Conservation (phyloP, 176 grass and related monocot species). For the Oryza officinalis region DNA sequence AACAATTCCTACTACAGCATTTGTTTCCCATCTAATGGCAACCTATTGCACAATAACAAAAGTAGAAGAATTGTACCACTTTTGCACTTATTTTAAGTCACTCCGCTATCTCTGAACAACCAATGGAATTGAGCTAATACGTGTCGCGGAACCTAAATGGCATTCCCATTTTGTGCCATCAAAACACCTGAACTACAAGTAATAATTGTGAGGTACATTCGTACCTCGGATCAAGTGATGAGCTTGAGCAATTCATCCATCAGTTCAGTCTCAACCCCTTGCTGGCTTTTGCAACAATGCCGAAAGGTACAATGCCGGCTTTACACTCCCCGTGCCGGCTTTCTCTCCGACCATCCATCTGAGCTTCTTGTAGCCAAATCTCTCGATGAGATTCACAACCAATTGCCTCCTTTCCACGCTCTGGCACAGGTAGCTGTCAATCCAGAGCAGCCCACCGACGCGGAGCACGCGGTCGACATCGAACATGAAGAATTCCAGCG, state of each 20-base stretch:
- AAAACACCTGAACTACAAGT: slow-evolving; percentile 27
- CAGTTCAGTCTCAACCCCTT: slow-evolving; percentile 28
- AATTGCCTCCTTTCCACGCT: slow-evolving; percentile 56
- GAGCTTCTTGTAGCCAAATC: slow-evolving; percentile 84
- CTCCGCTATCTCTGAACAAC: slow-evolving; percentile 15
- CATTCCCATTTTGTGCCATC: slow-evolving; percentile 5
- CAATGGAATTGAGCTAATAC: slow-evolving; percentile 37
- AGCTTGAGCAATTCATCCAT: not conserved
- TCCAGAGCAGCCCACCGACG: slow-evolving; percentile 75
- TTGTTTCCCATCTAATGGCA: slow-evolving; percentile 24
- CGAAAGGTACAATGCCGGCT: slow-evolving; percentile 55
- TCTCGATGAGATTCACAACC: slow-evolving; percentile 70
- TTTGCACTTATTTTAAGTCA: slow-evolving; percentile 26
- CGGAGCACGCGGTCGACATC: slow-evolving; percentile 77
- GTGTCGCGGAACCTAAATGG: slow-evolving; percentile 6
- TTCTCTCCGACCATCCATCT: slow-evolving; percentile 80
- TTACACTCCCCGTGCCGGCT: not conserved
- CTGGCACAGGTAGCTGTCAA: slow-evolving; percentile 80
- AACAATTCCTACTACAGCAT: not conserved
- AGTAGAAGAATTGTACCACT: slow-evolving; percentile 18
- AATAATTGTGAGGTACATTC: slow-evolving; percentile 31
- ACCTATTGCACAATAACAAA: slow-evolving; percentile 7
- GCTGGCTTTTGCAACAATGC: slow-evolving; percentile 73
- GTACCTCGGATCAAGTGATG: slow-evolving; percentile 38
- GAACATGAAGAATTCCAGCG: slow-evolving; percentile 92